phyloP scores from a whole-genome alignment of 805 yeast species.

The Candida ponderosae region DNA sequence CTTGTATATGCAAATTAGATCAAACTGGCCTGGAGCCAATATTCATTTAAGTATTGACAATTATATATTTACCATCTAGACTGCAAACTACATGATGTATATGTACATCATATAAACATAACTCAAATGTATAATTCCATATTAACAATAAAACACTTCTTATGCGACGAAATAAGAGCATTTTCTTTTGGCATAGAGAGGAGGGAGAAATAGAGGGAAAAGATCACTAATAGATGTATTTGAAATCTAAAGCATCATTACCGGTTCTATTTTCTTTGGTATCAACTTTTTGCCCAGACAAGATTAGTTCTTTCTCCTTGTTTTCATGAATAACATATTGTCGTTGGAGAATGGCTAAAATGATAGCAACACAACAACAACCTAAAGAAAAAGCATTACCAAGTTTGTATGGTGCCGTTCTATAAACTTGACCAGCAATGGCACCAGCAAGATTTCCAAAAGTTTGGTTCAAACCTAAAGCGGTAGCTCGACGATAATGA shows the following conservation, averaged over 20 bases:
- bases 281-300: constrained; percentile 16
- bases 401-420: constrained; percentile 28
- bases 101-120: too few species aligned
- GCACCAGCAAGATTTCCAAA: constrained; percentile 39
- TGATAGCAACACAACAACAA: constrained; percentile 17
- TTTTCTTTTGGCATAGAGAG: too few species aligned
- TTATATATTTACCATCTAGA: too few species aligned
- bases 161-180: too few species aligned
- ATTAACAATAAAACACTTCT: too few species aligned
- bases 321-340: constrained; percentile 9
- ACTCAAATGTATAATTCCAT: too few species aligned
- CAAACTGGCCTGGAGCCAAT: too few species aligned
- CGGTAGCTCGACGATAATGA: constrained; percentile 33
- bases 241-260: constrained; percentile 17
- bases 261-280: constrained; percentile 15
- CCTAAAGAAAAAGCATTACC: constrained; percentile 36
- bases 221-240: constrained; percentile 6
- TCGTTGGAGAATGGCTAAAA: constrained; percentile 12
- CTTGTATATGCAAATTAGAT: too few species aligned
- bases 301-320: constrained; percentile 10
- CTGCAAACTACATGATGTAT: too few species aligned
- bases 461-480: constrained; percentile 34
- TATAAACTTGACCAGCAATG: constrained; percentile 35
- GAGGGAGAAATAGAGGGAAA: too few species aligned
- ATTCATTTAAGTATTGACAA: not conserved